A percentile compares a stretch with the other conserved stretches of the same genome.
Conservation (phyloP, 139 green algal species). For the Chlamydomonas incerta region DNA sequence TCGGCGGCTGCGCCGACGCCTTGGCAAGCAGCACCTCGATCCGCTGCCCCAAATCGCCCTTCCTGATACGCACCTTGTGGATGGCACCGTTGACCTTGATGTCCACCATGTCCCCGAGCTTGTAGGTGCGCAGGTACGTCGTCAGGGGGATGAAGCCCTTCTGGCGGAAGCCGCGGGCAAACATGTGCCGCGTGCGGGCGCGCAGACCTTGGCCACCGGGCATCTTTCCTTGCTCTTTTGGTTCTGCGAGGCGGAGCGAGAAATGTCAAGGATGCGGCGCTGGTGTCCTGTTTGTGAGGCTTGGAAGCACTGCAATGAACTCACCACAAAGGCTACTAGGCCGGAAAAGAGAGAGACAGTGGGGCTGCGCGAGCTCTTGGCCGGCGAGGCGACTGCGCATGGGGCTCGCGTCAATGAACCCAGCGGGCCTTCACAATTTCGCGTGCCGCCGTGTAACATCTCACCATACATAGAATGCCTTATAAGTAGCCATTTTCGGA, state of each 20-base stretch:
- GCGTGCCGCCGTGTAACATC: no score
- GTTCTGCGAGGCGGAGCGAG: not conserved
- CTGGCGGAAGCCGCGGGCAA: conserved; percentile 85
- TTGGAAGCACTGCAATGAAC: not conserved
- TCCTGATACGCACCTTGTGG: conserved; percentile 83
- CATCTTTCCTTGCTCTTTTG: conserved; percentile 59
- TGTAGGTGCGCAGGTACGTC: conserved; percentile 95
- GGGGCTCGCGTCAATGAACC: no score
- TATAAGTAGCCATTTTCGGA: no score
- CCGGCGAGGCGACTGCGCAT: no score
- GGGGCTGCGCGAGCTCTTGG: no score
- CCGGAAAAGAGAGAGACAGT: conserved; percentile 28
- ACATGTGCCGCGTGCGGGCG: conserved; percentile 89
- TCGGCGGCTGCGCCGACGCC: conserved; percentile 10
- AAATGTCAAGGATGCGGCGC: not conserved
- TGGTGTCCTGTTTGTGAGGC: not conserved
- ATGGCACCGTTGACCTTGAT: conserved; percentile 97
- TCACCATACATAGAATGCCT: no score
- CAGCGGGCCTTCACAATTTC: no score
- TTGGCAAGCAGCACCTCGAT: not conserved
- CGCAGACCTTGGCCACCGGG: conserved; percentile 77
- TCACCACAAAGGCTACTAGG: conserved; percentile 25
- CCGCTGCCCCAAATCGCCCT: not conserved
- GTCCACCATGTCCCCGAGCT: conserved; percentile 98
- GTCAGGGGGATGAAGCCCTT: conserved; percentile 93